Evolutionary conservation across 2,329 filamentous ascomycete genomes (phyloP).

Genomic region (Fusarium phyllophilum): DNA sequence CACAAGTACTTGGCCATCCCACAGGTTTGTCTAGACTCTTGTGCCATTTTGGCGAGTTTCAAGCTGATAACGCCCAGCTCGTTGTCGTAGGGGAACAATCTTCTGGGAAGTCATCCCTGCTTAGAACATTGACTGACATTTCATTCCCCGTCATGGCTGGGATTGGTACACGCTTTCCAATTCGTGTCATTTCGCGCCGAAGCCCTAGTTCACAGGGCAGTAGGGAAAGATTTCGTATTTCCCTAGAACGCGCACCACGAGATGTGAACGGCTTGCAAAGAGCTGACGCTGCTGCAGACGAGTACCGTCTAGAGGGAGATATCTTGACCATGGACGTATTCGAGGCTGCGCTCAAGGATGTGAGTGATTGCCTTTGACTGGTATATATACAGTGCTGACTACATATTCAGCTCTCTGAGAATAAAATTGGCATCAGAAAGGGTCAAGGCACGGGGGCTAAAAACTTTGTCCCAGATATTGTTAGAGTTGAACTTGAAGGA

Average conservation of each 20-base stretch:
- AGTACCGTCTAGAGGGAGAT: background rate
- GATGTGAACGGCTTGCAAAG: background rate
- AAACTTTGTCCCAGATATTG: background rate
- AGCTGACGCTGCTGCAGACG: background rate
- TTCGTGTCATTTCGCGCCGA: background rate
- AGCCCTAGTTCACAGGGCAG: background rate
- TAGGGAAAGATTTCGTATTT: background rate
- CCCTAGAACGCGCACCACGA: background rate
- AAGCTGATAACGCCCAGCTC: background rate
- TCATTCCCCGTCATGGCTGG: background rate
- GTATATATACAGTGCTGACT: background rate
- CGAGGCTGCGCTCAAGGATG: background rate
- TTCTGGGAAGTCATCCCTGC: background rate
- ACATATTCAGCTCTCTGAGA: background rate
- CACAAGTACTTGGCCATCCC: background rate
- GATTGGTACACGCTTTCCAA: background rate
- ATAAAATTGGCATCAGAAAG: background rate
- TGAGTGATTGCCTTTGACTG: background rate
- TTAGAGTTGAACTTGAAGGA: background rate
- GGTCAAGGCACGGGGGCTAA: background rate
- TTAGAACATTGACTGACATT: background rate
- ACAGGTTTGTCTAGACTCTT: background rate
- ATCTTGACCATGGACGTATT: background rate
- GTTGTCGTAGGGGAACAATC: background rate
- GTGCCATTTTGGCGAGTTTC: background rate